Conservation (phyloP, 2,329 filamentous ascomycete species). For the Paecilomyces dactylethromorphus region DNA sequence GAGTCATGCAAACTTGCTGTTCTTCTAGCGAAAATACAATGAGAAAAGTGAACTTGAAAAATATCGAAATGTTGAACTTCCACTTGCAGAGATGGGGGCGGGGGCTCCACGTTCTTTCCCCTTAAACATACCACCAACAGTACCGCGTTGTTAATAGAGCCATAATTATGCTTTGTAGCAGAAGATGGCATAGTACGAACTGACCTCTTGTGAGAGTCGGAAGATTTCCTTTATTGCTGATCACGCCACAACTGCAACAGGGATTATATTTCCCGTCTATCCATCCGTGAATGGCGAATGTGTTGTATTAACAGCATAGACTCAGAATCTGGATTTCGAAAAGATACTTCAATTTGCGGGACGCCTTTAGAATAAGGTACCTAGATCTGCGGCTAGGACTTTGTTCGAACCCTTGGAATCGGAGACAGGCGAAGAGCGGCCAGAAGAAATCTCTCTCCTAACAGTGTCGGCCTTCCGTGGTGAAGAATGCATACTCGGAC, state of each 20-base stretch:
- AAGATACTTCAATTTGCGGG: background rate
- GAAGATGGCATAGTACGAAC: background rate
- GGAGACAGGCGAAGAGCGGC: slow-evolving; percentile 4
- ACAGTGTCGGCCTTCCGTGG: background rate
- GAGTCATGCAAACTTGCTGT: too few relatives aligned
- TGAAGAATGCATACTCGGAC: background rate
- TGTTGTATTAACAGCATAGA: background rate
- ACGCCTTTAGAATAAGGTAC: slow-evolving; percentile 19
- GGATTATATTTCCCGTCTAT: background rate
- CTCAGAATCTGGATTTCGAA: background rate
- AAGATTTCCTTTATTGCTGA: background rate
- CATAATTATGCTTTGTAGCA: too few relatives aligned
- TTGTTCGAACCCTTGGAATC: slow-evolving; percentile 3
- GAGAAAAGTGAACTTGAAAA: too few relatives aligned
- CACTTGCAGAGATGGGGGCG: too few relatives aligned
- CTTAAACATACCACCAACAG: too few relatives aligned
- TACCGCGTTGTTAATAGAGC: too few relatives aligned
- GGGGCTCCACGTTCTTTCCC: too few relatives aligned
- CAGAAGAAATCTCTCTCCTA: background rate
- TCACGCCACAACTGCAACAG: background rate
- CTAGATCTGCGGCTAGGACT: slow-evolving; percentile 18
- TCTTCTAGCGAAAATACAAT: too few relatives aligned
- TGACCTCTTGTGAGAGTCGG: too few relatives aligned
- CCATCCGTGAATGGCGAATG: background rate
- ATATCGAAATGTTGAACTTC: too few relatives aligned